Percentiles rank a stretch among this genome's conserved stretches.
These are phyloP conservation scores for Eucalyptus viminalis DNA, from an alignment of 345 rosid species.

Conservation along the genomic window DNA sequence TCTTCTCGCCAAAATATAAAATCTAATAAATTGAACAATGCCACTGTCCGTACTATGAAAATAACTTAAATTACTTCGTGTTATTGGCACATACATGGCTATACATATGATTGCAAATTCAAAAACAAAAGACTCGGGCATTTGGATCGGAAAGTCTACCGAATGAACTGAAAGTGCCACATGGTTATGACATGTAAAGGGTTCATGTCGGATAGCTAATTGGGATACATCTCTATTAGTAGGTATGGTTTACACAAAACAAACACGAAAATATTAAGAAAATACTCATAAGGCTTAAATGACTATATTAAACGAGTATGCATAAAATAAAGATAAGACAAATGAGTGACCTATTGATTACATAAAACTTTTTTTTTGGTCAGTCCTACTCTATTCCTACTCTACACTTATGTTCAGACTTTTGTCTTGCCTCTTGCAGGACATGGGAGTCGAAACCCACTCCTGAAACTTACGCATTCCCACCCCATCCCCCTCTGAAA, in stretches of 20 bases:
- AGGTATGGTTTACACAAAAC: background rate
- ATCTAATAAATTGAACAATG: background rate
- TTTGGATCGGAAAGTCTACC: background rate
- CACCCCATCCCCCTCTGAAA: no score
- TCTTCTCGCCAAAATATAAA: background rate
- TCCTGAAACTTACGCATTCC: no score
- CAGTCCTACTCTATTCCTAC: no score
- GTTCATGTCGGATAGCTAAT: background rate
- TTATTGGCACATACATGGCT: background rate
- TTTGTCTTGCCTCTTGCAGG: no score
- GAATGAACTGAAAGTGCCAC: background rate
- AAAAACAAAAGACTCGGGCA: background rate
- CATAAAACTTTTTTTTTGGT: no score
- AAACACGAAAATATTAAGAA: background rate
- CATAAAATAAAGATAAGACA: background rate
- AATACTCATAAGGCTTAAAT: background rate
- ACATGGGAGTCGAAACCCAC: no score
- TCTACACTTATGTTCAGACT: no score
- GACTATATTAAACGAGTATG: background rate
- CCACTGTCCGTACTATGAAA: background rate
- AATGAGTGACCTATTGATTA: background rate
- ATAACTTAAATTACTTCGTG: background rate
- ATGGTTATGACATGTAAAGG: background rate
- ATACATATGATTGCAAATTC: background rate
- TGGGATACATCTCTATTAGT: fast-evolving